Evolutionary conservation across 2,329 filamentous ascomycete genomes (phyloP).

Genomic region (Alternaria infectoria): DNA sequence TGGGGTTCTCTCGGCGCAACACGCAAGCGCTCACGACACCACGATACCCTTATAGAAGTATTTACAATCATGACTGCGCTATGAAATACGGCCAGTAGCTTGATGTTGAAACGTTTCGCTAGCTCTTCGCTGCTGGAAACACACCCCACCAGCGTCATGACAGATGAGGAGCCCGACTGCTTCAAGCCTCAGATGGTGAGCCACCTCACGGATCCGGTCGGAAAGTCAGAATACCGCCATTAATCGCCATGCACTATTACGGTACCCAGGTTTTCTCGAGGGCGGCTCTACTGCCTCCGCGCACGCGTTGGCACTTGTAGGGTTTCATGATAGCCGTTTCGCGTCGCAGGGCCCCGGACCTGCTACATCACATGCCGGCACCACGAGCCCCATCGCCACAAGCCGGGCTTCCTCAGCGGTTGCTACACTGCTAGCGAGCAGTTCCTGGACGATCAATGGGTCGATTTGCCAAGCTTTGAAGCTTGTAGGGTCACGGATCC

Average conservation of each 20-base stretch:
- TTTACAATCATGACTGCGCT: neutral
- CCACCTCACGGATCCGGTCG: conserved; percentile 31
- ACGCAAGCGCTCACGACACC: conserved; percentile 4
- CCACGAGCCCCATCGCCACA: conserved; percentile 33
- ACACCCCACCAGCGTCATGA: conserved; percentile 17
- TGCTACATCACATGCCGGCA: conserved; percentile 46
- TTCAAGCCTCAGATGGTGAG: conserved; percentile 26
- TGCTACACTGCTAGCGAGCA: conserved; percentile 34
- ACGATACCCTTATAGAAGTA: neutral
- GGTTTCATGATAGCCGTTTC: conserved; percentile 43
- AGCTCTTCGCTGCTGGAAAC: conserved; percentile 15
- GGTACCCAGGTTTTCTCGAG: conserved; percentile 18
- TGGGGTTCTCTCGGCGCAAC: conserved; percentile 1
- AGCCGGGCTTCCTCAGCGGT: conserved; percentile 32
- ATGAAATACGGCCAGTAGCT: conserved; percentile 10
- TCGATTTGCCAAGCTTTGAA: conserved; percentile 36
- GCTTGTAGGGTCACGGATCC: conserved; percentile 41
- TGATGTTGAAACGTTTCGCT: conserved; percentile 33
- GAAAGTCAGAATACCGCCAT: conserved; percentile 38
- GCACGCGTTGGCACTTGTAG: conserved; percentile 37
- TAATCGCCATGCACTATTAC: conserved; percentile 31
- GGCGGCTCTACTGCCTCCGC: conserved; percentile 42
- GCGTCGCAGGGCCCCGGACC: conserved; percentile 48
- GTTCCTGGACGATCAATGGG: conserved; percentile 39
- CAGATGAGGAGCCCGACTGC: conserved; percentile 13